phyloP scores from a whole-genome alignment of 2,329 filamentous ascomycete genomes.

The Dothideomycetidae sp. region DNA sequence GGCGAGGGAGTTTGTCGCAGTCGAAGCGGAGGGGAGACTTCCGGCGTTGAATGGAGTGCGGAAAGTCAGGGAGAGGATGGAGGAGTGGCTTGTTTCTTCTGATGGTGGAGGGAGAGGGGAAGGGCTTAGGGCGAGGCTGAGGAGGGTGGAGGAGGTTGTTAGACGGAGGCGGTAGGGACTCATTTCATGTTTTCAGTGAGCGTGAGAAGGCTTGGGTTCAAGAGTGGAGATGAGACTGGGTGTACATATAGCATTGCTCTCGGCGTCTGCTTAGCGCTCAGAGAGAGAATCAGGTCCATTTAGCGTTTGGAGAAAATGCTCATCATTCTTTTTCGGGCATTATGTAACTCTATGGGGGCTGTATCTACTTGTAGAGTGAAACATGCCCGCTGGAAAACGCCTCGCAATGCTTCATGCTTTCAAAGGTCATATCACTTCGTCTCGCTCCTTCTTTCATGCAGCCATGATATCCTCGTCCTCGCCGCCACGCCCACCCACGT shows the following conservation, averaged over 20 bases:
- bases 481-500: slow-evolving; percentile 13
- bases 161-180: slow-evolving; percentile 15
- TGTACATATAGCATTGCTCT: not conserved
- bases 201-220: not conserved
- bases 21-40: slow-evolving; percentile 52
- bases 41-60: slow-evolving; percentile 61
- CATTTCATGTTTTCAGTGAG: too few species aligned
- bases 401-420: not conserved
- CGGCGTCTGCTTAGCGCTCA: too few species aligned
- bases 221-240: not conserved
- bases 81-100: slow-evolving; percentile 53
- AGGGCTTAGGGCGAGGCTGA: slow-evolving; percentile 41
- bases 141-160: slow-evolving; percentile 54
- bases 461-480: slow-evolving; percentile 21
- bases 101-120: slow-evolving; percentile 38
- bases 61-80: slow-evolving; percentile 61
- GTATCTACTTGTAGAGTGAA: too few species aligned
- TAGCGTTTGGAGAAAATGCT: too few species aligned
- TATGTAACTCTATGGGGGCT: too few species aligned
- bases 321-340: too few species aligned
- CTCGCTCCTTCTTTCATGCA: not conserved
- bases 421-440: not conserved
- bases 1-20: slow-evolving; percentile 38
- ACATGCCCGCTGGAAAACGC: too few species aligned
- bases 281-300: too few species aligned